Percentiles rank a stretch among this genome's conserved stretches.
These are phyloP conservation scores for Vitis labrusca DNA, from an alignment of 164 flowering plant species.

Conservation along the genomic window DNA sequence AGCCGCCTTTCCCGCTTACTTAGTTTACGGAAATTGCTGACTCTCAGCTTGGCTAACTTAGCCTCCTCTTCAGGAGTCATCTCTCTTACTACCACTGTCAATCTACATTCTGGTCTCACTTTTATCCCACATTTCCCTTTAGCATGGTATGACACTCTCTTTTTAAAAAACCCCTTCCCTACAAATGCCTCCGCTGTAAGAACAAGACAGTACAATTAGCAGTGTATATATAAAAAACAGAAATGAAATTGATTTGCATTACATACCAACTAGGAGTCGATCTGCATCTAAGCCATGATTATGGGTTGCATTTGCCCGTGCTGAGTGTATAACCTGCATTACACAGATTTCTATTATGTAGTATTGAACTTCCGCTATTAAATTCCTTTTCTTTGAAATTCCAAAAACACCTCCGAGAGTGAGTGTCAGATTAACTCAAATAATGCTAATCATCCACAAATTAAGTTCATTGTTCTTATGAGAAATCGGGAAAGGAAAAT, in stretches of 20 bases:
- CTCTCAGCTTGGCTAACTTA: slow-evolving; percentile 74
- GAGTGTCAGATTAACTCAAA: no score
- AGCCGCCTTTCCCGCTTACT: no score
- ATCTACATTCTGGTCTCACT: slow-evolving; percentile 77
- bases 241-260: neutral
- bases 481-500: neutral
- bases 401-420: neutral
- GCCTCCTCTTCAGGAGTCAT: slow-evolving; percentile 91
- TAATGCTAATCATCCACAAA: no score
- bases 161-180: slow-evolving; percentile 78
- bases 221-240: neutral
- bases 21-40: slow-evolving; percentile 13
- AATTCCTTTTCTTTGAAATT: neutral
- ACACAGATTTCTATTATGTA: neutral
- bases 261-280: slow-evolving; percentile 91
- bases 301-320: slow-evolving; percentile 95
- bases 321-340: slow-evolving; percentile 89
- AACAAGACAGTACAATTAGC: slow-evolving; percentile 4
- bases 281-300: slow-evolving; percentile 88
- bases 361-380: neutral
- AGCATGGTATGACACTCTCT: slow-evolving; percentile 68
- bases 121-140: slow-evolving; percentile 69
- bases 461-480: no score
- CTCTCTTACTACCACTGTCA: slow-evolving; percentile 90
- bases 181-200: slow-evolving; percentile 87